Evolutionary conservation across 768 basidiomycete species (phyloP).

Genomic region (Auricularia cornea): DNA sequence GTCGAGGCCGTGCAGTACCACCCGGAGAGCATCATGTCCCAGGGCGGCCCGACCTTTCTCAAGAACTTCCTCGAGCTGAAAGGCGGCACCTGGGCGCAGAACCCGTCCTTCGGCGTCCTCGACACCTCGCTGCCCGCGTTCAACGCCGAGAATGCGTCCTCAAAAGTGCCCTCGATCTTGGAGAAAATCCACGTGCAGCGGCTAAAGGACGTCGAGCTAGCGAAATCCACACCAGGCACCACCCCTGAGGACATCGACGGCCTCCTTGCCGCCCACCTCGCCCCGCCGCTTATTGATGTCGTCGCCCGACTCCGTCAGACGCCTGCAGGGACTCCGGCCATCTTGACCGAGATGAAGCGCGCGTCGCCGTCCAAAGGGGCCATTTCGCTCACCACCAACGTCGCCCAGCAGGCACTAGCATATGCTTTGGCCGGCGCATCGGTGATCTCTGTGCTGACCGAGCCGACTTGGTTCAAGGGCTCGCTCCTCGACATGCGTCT

Average conservation of each 20-base stretch:
- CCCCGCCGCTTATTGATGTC: conserved; percentile 81
- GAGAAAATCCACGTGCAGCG: conserved; percentile 85
- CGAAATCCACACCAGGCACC: conserved; percentile 69
- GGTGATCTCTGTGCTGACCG: conserved; percentile 95
- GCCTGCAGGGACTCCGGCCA: conserved; percentile 40
- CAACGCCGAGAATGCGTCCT: conserved; percentile 18
- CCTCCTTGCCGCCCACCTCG: conserved; percentile 72
- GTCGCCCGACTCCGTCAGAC: conserved; percentile 59
- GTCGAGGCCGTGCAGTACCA: conserved; percentile 97
- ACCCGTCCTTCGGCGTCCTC: conserved; percentile 60
- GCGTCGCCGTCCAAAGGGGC: conserved; percentile 95
- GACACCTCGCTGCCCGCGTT: conserved; percentile 47
- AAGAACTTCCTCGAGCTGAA: conserved; percentile 81
- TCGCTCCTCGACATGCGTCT: conserved; percentile 88
- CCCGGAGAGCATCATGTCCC: conserved; percentile 92
- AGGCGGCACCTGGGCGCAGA: conserved; percentile 86
- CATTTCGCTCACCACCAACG: conserved; percentile 74
- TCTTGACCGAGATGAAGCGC: conserved; percentile 96
- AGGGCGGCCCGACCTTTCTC: conserved; percentile 74
- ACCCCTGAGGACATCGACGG: conserved; percentile 68
- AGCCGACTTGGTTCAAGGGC: conserved; percentile 98
- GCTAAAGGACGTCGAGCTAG: conserved; percentile 64
- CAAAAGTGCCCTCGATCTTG: conserved; percentile 64
- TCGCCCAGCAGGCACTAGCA: conserved; percentile 80
- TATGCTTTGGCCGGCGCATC: conserved; percentile 91